Base-by-base conservation (phyloP, 176 grass and related monocot species). In the Alopecurus myosuroides region DNA sequence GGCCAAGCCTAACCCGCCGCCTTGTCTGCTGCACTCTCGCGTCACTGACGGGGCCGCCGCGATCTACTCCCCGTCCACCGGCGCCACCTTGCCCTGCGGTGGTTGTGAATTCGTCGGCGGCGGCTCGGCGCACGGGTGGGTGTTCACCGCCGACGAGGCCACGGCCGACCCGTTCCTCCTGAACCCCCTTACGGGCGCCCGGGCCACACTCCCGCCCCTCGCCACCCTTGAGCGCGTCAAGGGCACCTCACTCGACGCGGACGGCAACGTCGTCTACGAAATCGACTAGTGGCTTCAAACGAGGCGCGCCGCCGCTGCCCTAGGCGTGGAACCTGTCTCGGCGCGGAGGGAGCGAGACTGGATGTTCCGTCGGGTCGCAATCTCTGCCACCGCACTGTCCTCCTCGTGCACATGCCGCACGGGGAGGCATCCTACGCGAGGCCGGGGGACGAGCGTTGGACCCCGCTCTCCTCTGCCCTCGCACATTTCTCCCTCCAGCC, bases 111-210 rank as follows among this genome's bases (percentile, higher is more conserved):
- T 70, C 36, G 18, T 20, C 50, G 15, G 2, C 7, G 62, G 46
- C 2, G 86, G 57, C 6, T 84, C 58, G 11, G 79, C 70, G 18
- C 40, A 58, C 42, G 86, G 72, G 15, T 88, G 80, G 86, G 57
- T 88, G 9, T 76, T 88, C 18, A 77, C 66, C 15, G 45, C 36
- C 1, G 46, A 88, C 12, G 17, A 41, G 10, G 46, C 10, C 9
- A 70, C 20, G 67, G 80, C 86, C 10, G 9, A 84, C 58, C 81
- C 80, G 13, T 71, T 48, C 79, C 44, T 88, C 10, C 0, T 88
- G 42, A 88, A 84, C 46, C 86, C 86, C 3, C 42, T 88, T 39
- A 88, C 68, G 1, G 29, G 71, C 26, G 50, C 3, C 0, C 63
- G 57, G 30, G 34, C 51, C 62, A 6, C 70, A n/a, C 86, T 79